phyloP scores from a whole-genome alignment of 768 basidiomycete species.

The Suillus alpinus region DNA sequence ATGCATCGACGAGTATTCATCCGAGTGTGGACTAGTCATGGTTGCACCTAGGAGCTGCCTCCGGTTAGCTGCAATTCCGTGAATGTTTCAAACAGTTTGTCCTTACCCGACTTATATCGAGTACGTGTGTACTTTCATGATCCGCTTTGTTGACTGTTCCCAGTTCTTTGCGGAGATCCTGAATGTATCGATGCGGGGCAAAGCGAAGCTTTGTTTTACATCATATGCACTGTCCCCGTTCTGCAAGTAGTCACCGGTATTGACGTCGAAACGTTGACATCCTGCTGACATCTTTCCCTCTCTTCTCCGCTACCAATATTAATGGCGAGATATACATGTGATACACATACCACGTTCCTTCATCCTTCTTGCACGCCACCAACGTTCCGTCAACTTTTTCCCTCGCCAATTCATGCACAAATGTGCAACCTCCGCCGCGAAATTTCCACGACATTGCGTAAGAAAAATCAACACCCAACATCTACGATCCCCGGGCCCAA shows the following conservation, averaged over 20 bases:
- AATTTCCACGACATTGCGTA: neutral
- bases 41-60: neutral
- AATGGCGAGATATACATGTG: neutral
- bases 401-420: too few species aligned
- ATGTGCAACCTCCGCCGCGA: neutral
- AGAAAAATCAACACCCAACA: neutral
- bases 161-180: too few species aligned
- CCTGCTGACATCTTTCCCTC: neutral
- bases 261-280: neutral
- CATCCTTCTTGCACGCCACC: neutral
- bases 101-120: neutral
- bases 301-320: neutral
- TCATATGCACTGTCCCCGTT: neutral
- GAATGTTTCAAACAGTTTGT: neutral
- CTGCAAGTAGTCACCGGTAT: neutral
- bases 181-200: neutral
- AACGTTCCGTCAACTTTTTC: neutral
- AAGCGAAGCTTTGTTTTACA: neutral
- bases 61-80: neutral
- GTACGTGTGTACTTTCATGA: neutral
- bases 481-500: neutral
- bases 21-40: neutral
- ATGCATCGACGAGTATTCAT: neutral
- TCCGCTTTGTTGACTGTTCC: neutral
- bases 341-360: neutral